These are phyloP conservation scores for Trichoderma gamsii DNA, from an alignment of 495 filamentous ascomycete genomes.

Conservation along the genomic window DNA sequence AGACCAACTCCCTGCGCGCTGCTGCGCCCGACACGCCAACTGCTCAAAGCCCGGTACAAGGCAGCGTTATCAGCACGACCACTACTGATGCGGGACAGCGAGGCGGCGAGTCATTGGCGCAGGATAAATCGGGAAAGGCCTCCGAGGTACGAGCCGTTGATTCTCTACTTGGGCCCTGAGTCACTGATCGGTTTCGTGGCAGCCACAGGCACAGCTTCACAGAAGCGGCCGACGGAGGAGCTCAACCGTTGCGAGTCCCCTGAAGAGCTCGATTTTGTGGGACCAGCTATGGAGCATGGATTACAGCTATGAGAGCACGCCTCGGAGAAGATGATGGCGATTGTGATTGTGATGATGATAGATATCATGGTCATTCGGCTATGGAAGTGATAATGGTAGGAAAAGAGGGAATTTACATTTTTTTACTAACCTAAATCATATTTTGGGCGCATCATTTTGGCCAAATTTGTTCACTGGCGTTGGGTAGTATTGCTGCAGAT, in stretches of 20 bases:
- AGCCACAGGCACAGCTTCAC: slow-evolving; percentile 22
- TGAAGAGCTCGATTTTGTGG: slow-evolving; percentile 45
- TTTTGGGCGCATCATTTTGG: neutral
- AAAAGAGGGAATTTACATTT: neutral
- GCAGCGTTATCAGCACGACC: slow-evolving; percentile 13
- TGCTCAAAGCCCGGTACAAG: slow-evolving; percentile 32
- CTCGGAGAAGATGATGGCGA: slow-evolving; percentile 14
- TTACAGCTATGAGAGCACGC: slow-evolving; percentile 35
- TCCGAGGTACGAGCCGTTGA: slow-evolving; percentile 34
- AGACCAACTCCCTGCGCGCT: slow-evolving; percentile 44
- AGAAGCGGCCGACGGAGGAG: slow-evolving; percentile 22
- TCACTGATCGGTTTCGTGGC: slow-evolving; percentile 19
- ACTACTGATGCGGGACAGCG: neutral
- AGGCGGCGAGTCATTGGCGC: slow-evolving; percentile 8
- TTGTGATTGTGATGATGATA: no score
- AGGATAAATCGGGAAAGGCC: slow-evolving; percentile 18
- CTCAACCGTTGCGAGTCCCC: slow-evolving; percentile 28
- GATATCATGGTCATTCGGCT: neutral
- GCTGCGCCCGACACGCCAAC: slow-evolving; percentile 33
- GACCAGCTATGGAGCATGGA: slow-evolving; percentile 50
- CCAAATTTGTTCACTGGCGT: neutral
- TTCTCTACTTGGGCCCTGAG: slow-evolving; percentile 27
- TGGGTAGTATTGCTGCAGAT: neutral
- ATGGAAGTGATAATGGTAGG: neutral
- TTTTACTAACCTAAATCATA: no score